Percentiles rank a stretch among this genome's conserved stretches.
These are phyloP conservation scores for Protomyces arabidopsidicola DNA, from an alignment of 1,139 yeast species.

Conservation along the genomic window DNA sequence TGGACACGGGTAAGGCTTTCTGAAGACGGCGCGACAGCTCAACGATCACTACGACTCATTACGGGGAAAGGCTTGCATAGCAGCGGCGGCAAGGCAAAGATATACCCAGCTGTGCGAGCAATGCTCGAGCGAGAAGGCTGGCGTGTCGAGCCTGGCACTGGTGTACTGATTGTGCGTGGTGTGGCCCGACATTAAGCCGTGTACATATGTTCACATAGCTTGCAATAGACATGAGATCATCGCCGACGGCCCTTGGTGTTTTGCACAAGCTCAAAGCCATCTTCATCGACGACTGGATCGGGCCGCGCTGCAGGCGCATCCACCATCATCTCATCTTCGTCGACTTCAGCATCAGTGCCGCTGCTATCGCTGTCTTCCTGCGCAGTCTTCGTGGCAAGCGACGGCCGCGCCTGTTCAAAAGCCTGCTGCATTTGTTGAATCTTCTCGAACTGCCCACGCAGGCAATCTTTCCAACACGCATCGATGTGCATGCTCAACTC, in stretches of 20 bases:
- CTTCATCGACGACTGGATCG: slow-evolving; percentile 61
- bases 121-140: slow-evolving; percentile 32
- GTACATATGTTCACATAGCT: neutral
- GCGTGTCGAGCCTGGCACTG: slow-evolving; percentile 27
- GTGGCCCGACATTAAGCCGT: neutral
- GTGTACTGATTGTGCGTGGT: neutral
- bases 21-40: neutral
- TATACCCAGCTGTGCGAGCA: slow-evolving; percentile 31
- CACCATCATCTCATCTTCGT: slow-evolving; percentile 12
- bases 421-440: slow-evolving; percentile 58
- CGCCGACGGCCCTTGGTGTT: slow-evolving; percentile 2
- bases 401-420: slow-evolving; percentile 46
- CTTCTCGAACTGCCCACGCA: slow-evolving; percentile 47
- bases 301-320: slow-evolving; percentile 2
- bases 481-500: slow-evolving; percentile 63
- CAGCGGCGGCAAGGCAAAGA: slow-evolving; percentile 29
- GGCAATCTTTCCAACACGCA: slow-evolving; percentile 61
- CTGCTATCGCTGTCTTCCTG: neutral
- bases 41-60: slow-evolving; percentile 30
- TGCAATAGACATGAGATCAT: neutral
- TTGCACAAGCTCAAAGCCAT: slow-evolving; percentile 90
- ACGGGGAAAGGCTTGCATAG: slow-evolving; percentile 35
- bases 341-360: slow-evolving; percentile 20
- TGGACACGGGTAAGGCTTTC: slow-evolving; percentile 23
- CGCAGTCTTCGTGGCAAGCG: neutral